Evolutionary conservation across 306 rosid species (phyloP).

Genomic region (Prunus mongolica): DNA sequence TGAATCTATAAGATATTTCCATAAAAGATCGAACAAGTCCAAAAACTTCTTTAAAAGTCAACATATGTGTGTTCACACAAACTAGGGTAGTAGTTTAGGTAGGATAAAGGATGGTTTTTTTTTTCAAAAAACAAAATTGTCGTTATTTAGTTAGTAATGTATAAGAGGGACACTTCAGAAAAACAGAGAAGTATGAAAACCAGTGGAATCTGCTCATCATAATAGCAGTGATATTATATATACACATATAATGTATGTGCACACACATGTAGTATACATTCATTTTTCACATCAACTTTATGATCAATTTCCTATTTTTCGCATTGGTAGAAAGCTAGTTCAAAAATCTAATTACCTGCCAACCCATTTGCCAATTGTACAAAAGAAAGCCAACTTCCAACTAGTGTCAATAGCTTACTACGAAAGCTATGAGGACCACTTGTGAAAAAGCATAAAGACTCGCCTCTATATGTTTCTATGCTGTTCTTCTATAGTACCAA

Average conservation of each 20-base stretch:
- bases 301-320: neutral
- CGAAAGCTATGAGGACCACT: neutral
- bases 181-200: neutral
- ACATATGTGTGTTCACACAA: no score
- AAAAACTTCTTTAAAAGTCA: no score
- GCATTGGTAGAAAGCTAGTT: neutral
- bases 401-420: neutral
- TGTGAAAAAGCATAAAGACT: no score
- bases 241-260: neutral
- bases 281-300: neutral
- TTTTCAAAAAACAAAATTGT: no score
- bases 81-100: no score
- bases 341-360: neutral
- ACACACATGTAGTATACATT: neutral
- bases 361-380: neutral
- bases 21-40: no score
- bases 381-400: neutral
- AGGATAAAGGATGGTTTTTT: no score
- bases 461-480: no score
- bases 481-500: neutral
- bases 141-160: neutral
- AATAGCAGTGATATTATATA: neutral
- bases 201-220: neutral
- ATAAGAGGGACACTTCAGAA: neutral
- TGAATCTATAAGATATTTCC: no score